Evolutionary conservation across 306 rosid genomes (phyloP), one percentile per base, ranked within the genome.

Genomic region (Cicer chorassanicum): DNA sequence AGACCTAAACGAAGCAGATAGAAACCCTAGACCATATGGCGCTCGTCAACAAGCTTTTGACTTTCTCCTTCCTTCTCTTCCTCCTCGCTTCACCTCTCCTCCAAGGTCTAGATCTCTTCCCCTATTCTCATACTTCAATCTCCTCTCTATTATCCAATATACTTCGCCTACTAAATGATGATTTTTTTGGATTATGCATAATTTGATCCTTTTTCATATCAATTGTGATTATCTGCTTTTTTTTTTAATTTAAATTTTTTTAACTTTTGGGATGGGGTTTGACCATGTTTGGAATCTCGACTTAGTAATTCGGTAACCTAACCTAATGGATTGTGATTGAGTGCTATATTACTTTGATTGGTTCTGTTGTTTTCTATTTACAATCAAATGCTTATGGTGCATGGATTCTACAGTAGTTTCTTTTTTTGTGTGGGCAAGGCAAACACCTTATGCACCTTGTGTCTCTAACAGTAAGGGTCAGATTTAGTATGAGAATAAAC

Each of bases 21-120:
- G 8, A 57, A 55, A 57, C 64, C 42, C 64, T 57, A 24, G 41
- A 54, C 14, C 55, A 50, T 10, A 60, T 60, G 66, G 66, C 66
- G 16, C 19, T 60, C 18, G 7, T 36, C 44, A 60, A 34, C 66
- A 60, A 60, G 6, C 36, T 60, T 14, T 34, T 1, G 6, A 34
- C 2, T 34, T 14, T 60, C 66, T 60, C 66, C 11, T 60, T 60
- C 19, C 44, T 60, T 60, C 66, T 60, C 66, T 60, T 60, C 66
- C 21, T 60, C 44, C 9, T 60, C 66, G 19, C 66, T 13, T 60
- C 44, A 6, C 66, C 66, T 34, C 18, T 60, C 18, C 45, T 60
- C 8, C 65, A 59, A 60, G 42, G 66, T 34, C 43, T 29, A 60
- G 65, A 60, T 60, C 65, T 34, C 65, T 59, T 34, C 15, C 15